Evolutionary conservation across 441 rosid genomes (phyloP).

Genomic region (Croton laevigatus): DNA sequence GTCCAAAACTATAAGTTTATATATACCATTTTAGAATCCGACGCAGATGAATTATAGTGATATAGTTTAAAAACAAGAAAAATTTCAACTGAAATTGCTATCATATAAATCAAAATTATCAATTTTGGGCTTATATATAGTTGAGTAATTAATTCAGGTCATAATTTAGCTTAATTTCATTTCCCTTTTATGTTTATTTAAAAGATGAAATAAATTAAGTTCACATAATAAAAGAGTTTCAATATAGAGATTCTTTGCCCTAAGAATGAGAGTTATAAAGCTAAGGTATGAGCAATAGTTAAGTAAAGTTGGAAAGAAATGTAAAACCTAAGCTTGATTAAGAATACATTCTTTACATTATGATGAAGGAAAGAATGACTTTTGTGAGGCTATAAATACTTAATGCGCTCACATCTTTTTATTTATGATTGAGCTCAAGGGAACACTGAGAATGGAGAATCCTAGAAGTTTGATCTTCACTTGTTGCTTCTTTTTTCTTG

Average conservation of each 20-base stretch:
- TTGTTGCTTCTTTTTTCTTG: conserved; percentile 32
- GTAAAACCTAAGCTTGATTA: conserved; percentile 3
- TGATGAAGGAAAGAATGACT: conserved; percentile 35
- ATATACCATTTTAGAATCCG: no score
- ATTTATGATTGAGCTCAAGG: neutral
- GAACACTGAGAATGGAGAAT: conserved; percentile 19
- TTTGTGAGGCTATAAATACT: conserved; percentile 13
- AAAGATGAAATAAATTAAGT: no score
- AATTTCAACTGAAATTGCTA: no score
- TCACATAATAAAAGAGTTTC: no score
- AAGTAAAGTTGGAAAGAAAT: conserved; percentile 17
- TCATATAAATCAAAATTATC: no score
- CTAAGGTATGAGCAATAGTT: conserved; percentile 25
- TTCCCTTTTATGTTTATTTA: no score
- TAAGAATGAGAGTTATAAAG: conserved; percentile 21
- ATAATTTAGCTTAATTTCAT: no score
- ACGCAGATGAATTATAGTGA: no score
- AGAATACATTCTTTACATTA: conserved; percentile 21
- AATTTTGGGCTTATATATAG: no score
- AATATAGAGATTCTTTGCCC: conserved; percentile 30
- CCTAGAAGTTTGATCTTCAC: conserved; percentile 22
- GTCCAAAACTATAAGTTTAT: no score
- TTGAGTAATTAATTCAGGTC: no score
- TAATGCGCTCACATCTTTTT: neutral
- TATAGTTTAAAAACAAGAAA: no score